Evolutionary conservation across 768 basidiomycete species (phyloP).

Genomic region (Termitomyces eurrhizus): DNA sequence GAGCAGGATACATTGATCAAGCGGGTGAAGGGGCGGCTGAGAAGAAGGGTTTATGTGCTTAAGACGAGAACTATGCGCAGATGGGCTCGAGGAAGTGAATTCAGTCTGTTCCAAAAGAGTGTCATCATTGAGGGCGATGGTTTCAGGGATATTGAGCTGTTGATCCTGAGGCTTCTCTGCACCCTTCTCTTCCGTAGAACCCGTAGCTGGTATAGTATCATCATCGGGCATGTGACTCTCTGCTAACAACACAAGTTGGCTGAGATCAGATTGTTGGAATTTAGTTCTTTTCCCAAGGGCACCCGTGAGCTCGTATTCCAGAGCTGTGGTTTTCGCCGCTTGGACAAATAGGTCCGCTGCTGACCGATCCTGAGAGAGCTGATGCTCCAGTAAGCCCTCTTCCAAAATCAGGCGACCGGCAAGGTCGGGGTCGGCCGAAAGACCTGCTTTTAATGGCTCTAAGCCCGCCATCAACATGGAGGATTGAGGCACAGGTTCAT

Average conservation of each 20-base stretch:
- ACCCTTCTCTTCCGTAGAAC: slow-evolving; percentile 3
- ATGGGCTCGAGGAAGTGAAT: slow-evolving; percentile 72
- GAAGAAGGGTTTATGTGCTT: slow-evolving; percentile 74
- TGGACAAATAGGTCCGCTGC: slow-evolving; percentile 76
- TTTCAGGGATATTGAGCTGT: slow-evolving; percentile 59
- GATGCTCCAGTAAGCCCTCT: slow-evolving; percentile 74
- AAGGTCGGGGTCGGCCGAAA: slow-evolving; percentile 57
- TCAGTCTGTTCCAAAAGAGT: slow-evolving; percentile 92
- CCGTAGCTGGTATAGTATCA: slow-evolving; percentile 14
- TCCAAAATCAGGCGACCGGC: slow-evolving; percentile 68
- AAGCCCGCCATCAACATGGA: slow-evolving; percentile 37
- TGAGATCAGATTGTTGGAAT: slow-evolving; percentile 81
- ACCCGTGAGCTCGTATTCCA: slow-evolving; percentile 90
- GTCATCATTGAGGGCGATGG: slow-evolving; percentile 87
- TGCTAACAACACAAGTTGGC: slow-evolving; percentile 93
- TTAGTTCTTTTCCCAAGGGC: slow-evolving; percentile 92
- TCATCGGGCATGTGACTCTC: slow-evolving; percentile 58
- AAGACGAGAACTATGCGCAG: slow-evolving; percentile 44
- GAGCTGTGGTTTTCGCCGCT: slow-evolving; percentile 70
- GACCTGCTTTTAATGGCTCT: slow-evolving; percentile 33
- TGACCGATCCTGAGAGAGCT: slow-evolving; percentile 67
- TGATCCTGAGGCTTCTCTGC: slow-evolving; percentile 3
- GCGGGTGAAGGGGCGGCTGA: slow-evolving; percentile 85
- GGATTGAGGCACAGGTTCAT: slow-evolving; percentile 71
- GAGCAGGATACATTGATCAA: slow-evolving; percentile 92